A percentile compares a stretch with the other conserved stretches of the same genome.
Conservation (phyloP, 1,139 yeast species). For the Arxiozyma bovina region DNA sequence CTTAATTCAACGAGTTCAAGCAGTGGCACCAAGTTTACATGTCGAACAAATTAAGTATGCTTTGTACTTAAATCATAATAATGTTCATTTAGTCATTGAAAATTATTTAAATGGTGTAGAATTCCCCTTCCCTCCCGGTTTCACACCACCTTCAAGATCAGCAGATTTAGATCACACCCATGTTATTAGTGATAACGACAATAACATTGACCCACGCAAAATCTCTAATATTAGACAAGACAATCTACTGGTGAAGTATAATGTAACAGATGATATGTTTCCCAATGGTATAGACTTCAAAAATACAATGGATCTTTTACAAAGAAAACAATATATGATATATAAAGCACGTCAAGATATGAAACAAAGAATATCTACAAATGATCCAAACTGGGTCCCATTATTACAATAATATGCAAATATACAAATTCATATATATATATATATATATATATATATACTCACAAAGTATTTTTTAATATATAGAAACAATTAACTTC, state of each 20-base stretch:
- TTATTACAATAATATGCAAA: slow-evolving; percentile 6
- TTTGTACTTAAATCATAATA: slow-evolving; percentile 52
- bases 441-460: neutral
- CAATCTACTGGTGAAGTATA: slow-evolving; percentile 23
- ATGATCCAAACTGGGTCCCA: slow-evolving; percentile 15
- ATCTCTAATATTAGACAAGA: slow-evolving; percentile 27
- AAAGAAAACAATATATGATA: slow-evolving; percentile 26
- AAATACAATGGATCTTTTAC: neutral
- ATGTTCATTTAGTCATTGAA: slow-evolving; percentile 73
- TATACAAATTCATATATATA: neutral
- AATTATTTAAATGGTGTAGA: slow-evolving; percentile 54
- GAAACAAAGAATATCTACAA: slow-evolving; percentile 17
- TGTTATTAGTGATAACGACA: neutral
- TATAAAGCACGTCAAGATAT: slow-evolving; percentile 29
- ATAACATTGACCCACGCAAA: slow-evolving; percentile 22
- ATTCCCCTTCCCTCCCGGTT: slow-evolving; percentile 58
- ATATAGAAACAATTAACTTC: neutral
- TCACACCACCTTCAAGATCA: neutral
- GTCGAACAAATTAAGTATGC: slow-evolving; percentile 61
- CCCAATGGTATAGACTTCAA: slow-evolving; percentile 20
- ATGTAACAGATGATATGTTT: slow-evolving; percentile 18
- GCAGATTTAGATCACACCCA: neutral
- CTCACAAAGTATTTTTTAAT: no score
- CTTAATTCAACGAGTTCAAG: slow-evolving; percentile 65
- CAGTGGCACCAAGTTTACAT: slow-evolving; percentile 68